Conservation (phyloP, 164 flowering plant genomes). For the Hamamelis virginiana region DNA sequence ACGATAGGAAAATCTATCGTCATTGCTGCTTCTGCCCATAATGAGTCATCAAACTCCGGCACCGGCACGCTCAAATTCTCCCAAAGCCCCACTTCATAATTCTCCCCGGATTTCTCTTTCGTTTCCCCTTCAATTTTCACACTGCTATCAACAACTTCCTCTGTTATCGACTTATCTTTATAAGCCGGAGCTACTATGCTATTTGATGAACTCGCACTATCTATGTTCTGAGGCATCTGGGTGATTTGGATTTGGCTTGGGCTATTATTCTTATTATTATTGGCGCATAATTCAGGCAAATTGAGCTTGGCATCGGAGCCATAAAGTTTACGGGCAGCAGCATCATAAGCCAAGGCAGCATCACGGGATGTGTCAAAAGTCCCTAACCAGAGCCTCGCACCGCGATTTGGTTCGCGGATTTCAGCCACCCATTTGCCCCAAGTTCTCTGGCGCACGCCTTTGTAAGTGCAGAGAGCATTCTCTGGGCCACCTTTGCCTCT, state of each 20-base stretch:
- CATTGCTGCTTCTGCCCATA: constrained; percentile 51
- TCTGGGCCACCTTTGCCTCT: constrained; percentile 83
- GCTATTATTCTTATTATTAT: too few relatives aligned
- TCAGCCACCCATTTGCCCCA: constrained; percentile 90
- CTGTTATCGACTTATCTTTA: neutral
- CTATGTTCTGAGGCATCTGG: neutral
- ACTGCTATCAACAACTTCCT: neutral
- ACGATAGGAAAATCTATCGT: constrained; percentile 26
- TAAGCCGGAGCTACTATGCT: neutral
- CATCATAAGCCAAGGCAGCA: constrained; percentile 66
- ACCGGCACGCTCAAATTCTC: constrained; percentile 29
- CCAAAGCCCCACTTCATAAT: constrained; percentile 27
- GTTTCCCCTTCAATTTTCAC: neutral
- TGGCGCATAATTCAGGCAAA: constrained; percentile 25
- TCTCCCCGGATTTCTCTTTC: neutral
- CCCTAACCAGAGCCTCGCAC: constrained; percentile 69
- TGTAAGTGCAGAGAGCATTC: constrained; percentile 65
- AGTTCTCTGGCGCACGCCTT: constrained; percentile 70
- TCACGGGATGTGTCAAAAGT: constrained; percentile 61
- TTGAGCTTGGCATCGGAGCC: constrained; percentile 63
- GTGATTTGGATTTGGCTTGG: constrained; percentile 1
- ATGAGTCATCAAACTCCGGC: constrained; percentile 43
- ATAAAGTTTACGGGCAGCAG: constrained; percentile 58
- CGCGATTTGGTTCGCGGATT: constrained; percentile 70
- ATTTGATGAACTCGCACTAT: neutral